Percentiles rank a stretch among this genome's conserved stretches.
Evolutionary conservation across 495 filamentous ascomycete genomes (phyloP).

Genomic region (Podospora pseudocomata): DNA sequence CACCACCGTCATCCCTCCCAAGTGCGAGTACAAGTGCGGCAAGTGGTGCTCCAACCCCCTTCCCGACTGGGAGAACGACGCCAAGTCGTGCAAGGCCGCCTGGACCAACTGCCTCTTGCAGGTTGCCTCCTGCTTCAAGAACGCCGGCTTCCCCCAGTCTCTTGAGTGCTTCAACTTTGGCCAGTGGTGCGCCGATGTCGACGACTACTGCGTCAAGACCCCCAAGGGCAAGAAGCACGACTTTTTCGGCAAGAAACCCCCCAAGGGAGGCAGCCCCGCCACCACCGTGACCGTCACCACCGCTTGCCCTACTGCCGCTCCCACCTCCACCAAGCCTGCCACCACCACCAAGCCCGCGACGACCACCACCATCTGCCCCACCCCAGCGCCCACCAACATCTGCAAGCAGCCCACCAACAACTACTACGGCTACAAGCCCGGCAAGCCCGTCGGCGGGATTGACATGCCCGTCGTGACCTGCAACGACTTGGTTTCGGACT

Average conservation of each 20-base stretch:
- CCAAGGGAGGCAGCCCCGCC: constrained; percentile 24
- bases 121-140: constrained; percentile 45
- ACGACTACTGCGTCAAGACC: constrained; percentile 36
- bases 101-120: constrained; percentile 41
- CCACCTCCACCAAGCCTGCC: constrained; percentile 29
- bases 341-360: constrained; percentile 23
- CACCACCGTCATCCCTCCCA: constrained; percentile 39
- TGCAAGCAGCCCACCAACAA: constrained; percentile 42
- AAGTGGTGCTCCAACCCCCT: constrained; percentile 50
- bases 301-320: constrained; percentile 35
- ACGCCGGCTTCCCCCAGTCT: constrained; percentile 46
- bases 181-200: constrained; percentile 41
- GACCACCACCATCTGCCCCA: constrained; percentile 33
- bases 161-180: constrained; percentile 44
- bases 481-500: constrained; percentile 44
- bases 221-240: constrained; percentile 28
- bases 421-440: constrained; percentile 36
- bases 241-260: constrained; percentile 40
- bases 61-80: constrained; percentile 39
- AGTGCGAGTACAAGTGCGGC: constrained; percentile 50
- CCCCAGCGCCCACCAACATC: constrained; percentile 44
- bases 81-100: constrained; percentile 33
- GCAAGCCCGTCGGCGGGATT: constrained; percentile 47
- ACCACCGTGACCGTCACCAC: constrained; percentile 29
- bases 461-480: constrained; percentile 47